Percentiles rank a stretch among this genome's conserved stretches.
These are phyloP conservation scores for Mrakia blollopis DNA, from an alignment of 768 basidiomycete genomes.

Conservation along the genomic window DNA sequence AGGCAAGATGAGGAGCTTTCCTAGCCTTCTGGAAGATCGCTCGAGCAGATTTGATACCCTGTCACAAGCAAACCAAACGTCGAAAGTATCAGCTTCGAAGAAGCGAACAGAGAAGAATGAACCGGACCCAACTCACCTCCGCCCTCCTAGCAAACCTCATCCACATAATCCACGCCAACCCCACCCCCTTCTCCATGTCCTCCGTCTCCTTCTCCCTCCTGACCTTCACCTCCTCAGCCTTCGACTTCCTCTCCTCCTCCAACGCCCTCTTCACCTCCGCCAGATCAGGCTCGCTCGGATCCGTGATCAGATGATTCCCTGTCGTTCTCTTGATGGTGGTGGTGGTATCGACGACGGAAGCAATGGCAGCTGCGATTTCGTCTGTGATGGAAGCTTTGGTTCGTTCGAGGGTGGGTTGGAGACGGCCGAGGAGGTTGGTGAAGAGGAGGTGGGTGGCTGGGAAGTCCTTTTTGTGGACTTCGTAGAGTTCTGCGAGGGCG, in stretches of 20 bases:
- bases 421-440: constrained; percentile 63
- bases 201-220: constrained; percentile 45
- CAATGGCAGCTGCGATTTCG: constrained; percentile 29
- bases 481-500: constrained; percentile 71
- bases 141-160: constrained; percentile 87
- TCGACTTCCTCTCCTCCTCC: constrained; percentile 40
- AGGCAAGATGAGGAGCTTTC: constrained; percentile 54
- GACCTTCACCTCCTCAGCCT: constrained; percentile 40
- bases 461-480: constrained; percentile 60
- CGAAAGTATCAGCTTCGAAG: background rate
- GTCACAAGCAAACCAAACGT: background rate
- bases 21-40: constrained; percentile 75
- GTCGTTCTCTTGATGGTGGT: background rate
- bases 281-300: constrained; percentile 36
- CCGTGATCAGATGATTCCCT: background rate
- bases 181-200: constrained; percentile 64
- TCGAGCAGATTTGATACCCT: constrained; percentile 71
- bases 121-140: constrained; percentile 49
- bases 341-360: constrained; percentile 9
- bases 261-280: constrained; percentile 45
- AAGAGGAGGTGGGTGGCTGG: constrained; percentile 66
- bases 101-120: background rate
- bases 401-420: constrained; percentile 48
- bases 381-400: constrained; percentile 39
- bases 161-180: constrained; percentile 69